phyloP scores from a whole-genome alignment of 495 filamentous ascomycete species.

The Aspergillus nidulans region DNA sequence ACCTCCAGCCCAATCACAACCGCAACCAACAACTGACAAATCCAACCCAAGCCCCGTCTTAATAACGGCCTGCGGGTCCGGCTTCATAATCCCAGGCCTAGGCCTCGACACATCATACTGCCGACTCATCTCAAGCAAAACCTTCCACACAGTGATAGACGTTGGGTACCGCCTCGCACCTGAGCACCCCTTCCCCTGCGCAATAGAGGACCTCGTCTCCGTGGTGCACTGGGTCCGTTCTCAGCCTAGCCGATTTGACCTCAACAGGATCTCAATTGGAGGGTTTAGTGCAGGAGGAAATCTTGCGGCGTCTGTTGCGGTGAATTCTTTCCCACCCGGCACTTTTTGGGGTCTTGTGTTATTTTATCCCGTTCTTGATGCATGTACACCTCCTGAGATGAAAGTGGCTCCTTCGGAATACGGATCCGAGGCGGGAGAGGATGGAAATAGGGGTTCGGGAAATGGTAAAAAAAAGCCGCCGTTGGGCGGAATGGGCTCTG shows the following conservation, averaged over 20 bases:
- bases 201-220: constrained; percentile 62
- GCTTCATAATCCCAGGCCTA: constrained; percentile 35
- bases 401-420: constrained; percentile 7
- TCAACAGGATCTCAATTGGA: constrained; percentile 29
- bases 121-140: constrained; percentile 25
- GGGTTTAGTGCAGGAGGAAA: constrained; percentile 46
- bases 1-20: neutral
- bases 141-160: constrained; percentile 38
- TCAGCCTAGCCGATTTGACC: constrained; percentile 27
- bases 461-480: neutral
- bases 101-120: constrained; percentile 40
- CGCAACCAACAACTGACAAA: neutral
- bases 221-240: constrained; percentile 27
- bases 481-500: constrained; percentile 5
- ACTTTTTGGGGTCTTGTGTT: constrained; percentile 31
- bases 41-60: constrained; percentile 30
- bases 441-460: constrained; percentile 1
- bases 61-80: constrained; percentile 43
- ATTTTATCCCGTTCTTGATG: constrained; percentile 38
- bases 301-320: constrained; percentile 31
- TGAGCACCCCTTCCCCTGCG: constrained; percentile 69
- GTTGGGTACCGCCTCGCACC: constrained; percentile 75
- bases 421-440: constrained; percentile 12
- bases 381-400: constrained; percentile 8
- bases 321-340: constrained; percentile 5